These are phyloP conservation scores for Aspergillus sp. DNA, from an alignment of 2,329 filamentous ascomycete species.

Conservation along the genomic window DNA sequence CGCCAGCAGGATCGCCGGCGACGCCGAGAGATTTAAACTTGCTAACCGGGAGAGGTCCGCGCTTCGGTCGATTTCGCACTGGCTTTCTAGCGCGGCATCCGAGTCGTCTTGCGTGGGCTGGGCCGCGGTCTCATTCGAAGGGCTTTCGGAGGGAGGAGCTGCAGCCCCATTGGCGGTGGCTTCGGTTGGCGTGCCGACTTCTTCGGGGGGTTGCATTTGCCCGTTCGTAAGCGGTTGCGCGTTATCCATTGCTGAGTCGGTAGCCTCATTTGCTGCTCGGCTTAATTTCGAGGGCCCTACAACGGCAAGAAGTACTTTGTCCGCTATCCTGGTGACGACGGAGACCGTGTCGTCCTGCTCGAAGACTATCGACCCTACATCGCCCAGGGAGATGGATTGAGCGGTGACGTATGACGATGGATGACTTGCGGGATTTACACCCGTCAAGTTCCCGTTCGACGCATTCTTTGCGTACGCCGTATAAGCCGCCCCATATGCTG, in stretches of 20 bases:
- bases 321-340: slow-evolving; percentile 33
- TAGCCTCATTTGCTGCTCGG: not conserved
- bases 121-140: slow-evolving; percentile 2
- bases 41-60: slow-evolving; percentile 30
- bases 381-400: slow-evolving; percentile 31
- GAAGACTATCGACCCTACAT: slow-evolving; percentile 37
- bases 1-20: slow-evolving; percentile 30
- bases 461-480: slow-evolving; percentile 34
- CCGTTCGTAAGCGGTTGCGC: slow-evolving; percentile 5
- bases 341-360: slow-evolving; percentile 33
- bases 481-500: slow-evolving; percentile 36
- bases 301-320: slow-evolving; percentile 34
- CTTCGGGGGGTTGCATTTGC: slow-evolving; percentile 3
- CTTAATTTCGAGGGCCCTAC: slow-evolving; percentile 28
- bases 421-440: slow-evolving; percentile 34
- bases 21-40: slow-evolving; percentile 30
- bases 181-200: not conserved
- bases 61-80: slow-evolving; percentile 33
- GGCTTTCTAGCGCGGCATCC: slow-evolving; percentile 23
- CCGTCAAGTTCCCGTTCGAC: slow-evolving; percentile 33
- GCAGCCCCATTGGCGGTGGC: not conserved
- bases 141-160: not conserved
- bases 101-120: slow-evolving; percentile 7
- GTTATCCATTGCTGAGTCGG: not conserved
- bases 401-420: slow-evolving; percentile 36